A percentile compares a stretch with the other conserved stretches of the same genome.
Evolutionary conservation across 1,284 basidiomycete genomes (phyloP).

Genomic region (Melampsora occidentalis): DNA sequence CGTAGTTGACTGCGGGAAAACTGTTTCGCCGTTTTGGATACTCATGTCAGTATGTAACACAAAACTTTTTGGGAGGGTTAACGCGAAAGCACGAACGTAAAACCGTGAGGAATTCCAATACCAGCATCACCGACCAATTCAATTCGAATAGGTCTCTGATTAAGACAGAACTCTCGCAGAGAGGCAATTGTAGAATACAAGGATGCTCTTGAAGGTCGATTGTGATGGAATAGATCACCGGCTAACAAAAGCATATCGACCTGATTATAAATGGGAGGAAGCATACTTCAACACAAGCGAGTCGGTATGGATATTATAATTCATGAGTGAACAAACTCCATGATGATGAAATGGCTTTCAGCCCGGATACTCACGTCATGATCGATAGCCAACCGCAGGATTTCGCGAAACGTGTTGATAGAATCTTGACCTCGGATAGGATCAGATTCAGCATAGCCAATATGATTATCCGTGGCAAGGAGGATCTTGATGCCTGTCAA

Average conservation of each 20-base stretch:
- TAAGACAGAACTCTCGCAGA: slow-evolving; percentile 83
- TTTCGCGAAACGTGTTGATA: slow-evolving; percentile 91
- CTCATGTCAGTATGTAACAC: neutral
- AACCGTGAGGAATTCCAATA: slow-evolving; percentile 71
- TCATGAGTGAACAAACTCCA: neutral
- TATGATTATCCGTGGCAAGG: slow-evolving; percentile 90
- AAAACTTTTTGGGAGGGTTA: neutral
- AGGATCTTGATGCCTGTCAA: slow-evolving; percentile 60
- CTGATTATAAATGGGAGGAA: slow-evolving; percentile 55
- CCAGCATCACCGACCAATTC: slow-evolving; percentile 89
- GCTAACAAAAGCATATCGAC: slow-evolving; percentile 92
- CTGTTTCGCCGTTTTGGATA: slow-evolving; percentile 56
- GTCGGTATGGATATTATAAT: neutral
- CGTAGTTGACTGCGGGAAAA: slow-evolving; percentile 95
- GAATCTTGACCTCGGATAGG: slow-evolving; percentile 91
- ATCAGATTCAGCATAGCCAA: slow-evolving; percentile 92
- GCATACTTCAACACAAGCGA: slow-evolving; percentile 12
- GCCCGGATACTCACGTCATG: slow-evolving; percentile 64
- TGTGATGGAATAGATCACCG: slow-evolving; percentile 97
- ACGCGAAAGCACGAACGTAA: slow-evolving; percentile 63
- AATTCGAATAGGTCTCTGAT: slow-evolving; percentile 79
- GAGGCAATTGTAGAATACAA: slow-evolving; percentile 84
- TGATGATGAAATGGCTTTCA: slow-evolving; percentile 15
- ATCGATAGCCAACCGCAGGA: slow-evolving; percentile 82
- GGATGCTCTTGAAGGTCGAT: slow-evolving; percentile 84